Evolutionary conservation across 1,284 basidiomycete genomes (phyloP).

Genomic region (Boletus semigastroideus): DNA sequence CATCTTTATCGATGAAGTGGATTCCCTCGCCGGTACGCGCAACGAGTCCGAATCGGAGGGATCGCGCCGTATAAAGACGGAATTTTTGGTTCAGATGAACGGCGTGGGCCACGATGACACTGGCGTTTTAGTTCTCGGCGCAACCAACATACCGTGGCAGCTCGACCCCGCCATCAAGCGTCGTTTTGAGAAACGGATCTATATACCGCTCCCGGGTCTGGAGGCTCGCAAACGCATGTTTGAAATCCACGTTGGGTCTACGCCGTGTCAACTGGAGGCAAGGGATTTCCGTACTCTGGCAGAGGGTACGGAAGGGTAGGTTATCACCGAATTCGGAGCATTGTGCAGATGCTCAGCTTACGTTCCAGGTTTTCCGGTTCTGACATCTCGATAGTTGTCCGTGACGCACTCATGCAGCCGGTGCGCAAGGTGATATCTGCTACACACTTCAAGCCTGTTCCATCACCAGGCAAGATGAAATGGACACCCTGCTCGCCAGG

Average conservation of each 20-base stretch:
- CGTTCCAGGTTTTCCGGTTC: slow-evolving; percentile 81
- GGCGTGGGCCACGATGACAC: slow-evolving; percentile 98
- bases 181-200: slow-evolving; percentile 97
- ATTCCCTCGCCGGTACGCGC: slow-evolving; percentile 92
- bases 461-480: slow-evolving; percentile 44
- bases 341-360: not conserved
- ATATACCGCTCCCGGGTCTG: slow-evolving; percentile 93
- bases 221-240: slow-evolving; percentile 97
- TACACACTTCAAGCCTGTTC: slow-evolving; percentile 87
- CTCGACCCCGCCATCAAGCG: slow-evolving; percentile 98
- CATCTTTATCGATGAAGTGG: slow-evolving; percentile 99
- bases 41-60: slow-evolving; percentile 97
- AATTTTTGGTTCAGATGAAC: slow-evolving; percentile 98
- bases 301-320: slow-evolving; percentile 82
- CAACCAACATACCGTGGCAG: slow-evolving; percentile 98
- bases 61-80: slow-evolving; percentile 95
- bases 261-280: slow-evolving; percentile 80
- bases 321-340: not conserved
- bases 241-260: slow-evolving; percentile 92
- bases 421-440: slow-evolving; percentile 95
- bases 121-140: slow-evolving; percentile 97
- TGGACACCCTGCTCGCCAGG: slow-evolving; percentile 97
- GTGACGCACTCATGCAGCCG: slow-evolving; percentile 98
- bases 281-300: slow-evolving; percentile 86
- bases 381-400: slow-evolving; percentile 93